These are phyloP conservation scores for Penicillium atrosanguineum DNA, from an alignment of 495 filamentous ascomycete species.

Conservation along the genomic window DNA sequence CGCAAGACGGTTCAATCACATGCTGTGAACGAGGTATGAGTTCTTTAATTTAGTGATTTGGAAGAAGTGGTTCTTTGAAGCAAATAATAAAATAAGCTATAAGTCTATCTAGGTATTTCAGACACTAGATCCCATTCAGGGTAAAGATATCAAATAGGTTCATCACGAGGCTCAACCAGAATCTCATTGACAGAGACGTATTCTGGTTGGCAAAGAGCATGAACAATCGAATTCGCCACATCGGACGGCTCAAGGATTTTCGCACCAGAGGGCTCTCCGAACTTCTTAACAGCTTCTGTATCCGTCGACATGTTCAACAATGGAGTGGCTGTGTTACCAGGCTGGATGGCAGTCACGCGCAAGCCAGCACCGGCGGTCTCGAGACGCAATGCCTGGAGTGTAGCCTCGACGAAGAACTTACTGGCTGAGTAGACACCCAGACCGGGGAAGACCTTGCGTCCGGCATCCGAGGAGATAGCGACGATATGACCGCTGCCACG, in stretches of 20 bases:
- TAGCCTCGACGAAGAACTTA: conserved; percentile 74
- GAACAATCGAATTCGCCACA: conserved; percentile 62
- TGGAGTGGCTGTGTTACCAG: conserved; percentile 63
- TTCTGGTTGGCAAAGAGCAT: conserved; percentile 59
- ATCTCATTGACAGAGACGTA: conserved; percentile 71
- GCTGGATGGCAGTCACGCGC: conserved; percentile 64
- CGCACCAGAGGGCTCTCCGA: conserved; percentile 62
- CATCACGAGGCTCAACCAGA: conserved; percentile 67
- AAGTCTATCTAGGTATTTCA: neutral
- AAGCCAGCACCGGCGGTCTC: conserved; percentile 65
- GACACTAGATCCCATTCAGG: neutral
- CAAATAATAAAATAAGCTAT: neutral
- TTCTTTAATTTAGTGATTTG: neutral
- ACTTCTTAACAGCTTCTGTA: conserved; percentile 65
- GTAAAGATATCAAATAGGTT: conserved; percentile 53
- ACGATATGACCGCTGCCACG: conserved; percentile 62
- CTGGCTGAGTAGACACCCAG: conserved; percentile 69
- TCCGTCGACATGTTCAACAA: conserved; percentile 65
- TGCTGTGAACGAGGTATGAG: neutral
- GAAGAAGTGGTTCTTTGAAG: no score
- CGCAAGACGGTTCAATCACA: neutral
- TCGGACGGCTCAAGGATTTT: conserved; percentile 62
- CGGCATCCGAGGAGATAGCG: conserved; percentile 68
- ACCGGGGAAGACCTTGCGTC: conserved; percentile 68
- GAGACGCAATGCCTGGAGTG: conserved; percentile 61